Conservation (phyloP, 805 yeast species). For the Torulaspora franciscae region DNA sequence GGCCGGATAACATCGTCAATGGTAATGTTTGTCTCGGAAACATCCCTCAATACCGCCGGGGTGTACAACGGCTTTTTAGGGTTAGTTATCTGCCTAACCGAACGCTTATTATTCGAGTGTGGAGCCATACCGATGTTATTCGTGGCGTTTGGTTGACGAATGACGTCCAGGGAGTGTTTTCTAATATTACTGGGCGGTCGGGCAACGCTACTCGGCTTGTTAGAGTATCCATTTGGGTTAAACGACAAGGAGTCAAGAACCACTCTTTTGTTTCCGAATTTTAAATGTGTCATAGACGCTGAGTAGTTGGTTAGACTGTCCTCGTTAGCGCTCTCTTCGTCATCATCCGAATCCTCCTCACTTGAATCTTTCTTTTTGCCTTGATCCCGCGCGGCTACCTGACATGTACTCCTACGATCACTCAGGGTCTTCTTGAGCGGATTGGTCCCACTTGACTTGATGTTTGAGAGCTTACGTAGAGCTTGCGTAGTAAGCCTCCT, state of each 20-base stretch:
- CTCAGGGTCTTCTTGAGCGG: not conserved
- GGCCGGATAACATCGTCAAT: slow-evolving; percentile 38
- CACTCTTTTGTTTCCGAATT: slow-evolving; percentile 32
- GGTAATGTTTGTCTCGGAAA: slow-evolving; percentile 41
- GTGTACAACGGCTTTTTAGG: slow-evolving; percentile 83
- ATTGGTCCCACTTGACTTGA: slow-evolving; percentile 17
- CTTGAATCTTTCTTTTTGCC: not conserved
- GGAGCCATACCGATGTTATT: slow-evolving; percentile 1
- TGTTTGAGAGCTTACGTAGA: slow-evolving; percentile 34
- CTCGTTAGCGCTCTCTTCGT: slow-evolving; percentile 3
- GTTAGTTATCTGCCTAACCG: slow-evolving; percentile 63
- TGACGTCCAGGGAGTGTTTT: slow-evolving; percentile 19
- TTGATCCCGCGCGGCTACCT: no score
- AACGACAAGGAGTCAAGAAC: slow-evolving; percentile 27
- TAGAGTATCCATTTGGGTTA: slow-evolving; percentile 3
- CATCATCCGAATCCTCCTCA: slow-evolving; percentile 5
- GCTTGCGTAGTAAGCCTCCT: slow-evolving; percentile 40
- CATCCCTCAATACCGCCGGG: slow-evolving; percentile 78
- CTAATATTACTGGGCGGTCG: slow-evolving; percentile 5
- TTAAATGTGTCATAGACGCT: slow-evolving; percentile 23
- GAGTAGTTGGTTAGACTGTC: slow-evolving; percentile 5
- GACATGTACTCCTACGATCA: not conserved
- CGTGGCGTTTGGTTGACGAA: slow-evolving; percentile 16
- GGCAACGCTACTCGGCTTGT: slow-evolving; percentile 1
- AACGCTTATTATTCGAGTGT: slow-evolving; percentile 12